These are phyloP conservation scores for Erucastrum elatum DNA, from an alignment of 345 rosid species.

Conservation along the genomic window DNA sequence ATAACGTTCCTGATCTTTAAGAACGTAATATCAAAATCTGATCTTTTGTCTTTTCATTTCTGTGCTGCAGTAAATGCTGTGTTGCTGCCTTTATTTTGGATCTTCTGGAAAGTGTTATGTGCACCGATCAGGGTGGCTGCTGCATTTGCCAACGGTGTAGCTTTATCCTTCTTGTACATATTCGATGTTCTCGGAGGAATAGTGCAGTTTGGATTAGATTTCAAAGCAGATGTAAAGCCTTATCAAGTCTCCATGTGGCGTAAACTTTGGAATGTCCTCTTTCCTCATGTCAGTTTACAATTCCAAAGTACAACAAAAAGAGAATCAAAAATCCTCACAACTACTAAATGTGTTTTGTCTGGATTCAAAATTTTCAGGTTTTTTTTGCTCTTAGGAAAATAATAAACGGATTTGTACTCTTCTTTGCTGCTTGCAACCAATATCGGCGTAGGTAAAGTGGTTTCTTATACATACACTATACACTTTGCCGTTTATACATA, in stretches of 20 bases:
- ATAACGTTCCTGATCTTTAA: background rate
- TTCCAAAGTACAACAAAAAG: background rate
- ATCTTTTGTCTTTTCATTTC: background rate
- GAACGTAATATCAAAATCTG: no score
- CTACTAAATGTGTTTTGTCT: background rate
- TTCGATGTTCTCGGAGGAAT: slow-evolving; percentile 51
- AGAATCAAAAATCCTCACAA: background rate
- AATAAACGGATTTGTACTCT: slow-evolving; percentile 82
- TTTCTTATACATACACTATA: background rate
- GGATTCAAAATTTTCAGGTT: slow-evolving; percentile 52
- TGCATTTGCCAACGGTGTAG: slow-evolving; percentile 49
- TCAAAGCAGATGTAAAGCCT: slow-evolving; percentile 56
- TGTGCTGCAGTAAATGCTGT: slow-evolving; percentile 53
- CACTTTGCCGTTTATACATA: no score
- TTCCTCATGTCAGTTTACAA: slow-evolving; percentile 67
- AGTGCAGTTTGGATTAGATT: slow-evolving; percentile 57
- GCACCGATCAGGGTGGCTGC: slow-evolving; percentile 66
- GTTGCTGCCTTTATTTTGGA: slow-evolving; percentile 63
- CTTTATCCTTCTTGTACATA: slow-evolving; percentile 49
- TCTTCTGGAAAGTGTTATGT: slow-evolving; percentile 66
- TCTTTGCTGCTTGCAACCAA: slow-evolving; percentile 89
- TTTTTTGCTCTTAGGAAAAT: slow-evolving; percentile 90
- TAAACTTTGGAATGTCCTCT: slow-evolving; percentile 92
- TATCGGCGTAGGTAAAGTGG: slow-evolving; percentile 85
- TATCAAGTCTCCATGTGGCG: slow-evolving; percentile 86